Evolutionary conservation across 1,139 yeast genomes (phyloP).

Genomic region (Lodderomyces oxycetoniae): DNA sequence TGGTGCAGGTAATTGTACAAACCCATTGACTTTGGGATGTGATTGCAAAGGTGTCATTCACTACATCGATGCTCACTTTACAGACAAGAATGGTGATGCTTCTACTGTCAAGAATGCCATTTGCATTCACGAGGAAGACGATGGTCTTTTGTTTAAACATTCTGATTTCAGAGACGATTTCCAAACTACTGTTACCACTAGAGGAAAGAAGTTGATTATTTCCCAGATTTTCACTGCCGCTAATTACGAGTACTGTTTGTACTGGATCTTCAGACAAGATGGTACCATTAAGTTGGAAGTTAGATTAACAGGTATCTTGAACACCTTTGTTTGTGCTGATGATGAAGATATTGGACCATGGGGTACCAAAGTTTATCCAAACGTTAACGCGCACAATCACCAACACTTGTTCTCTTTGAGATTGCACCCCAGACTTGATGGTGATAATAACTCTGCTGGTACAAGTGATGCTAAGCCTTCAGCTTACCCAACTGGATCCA

Average conservation of each 20-base stretch:
- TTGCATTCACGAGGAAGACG: slow-evolving; percentile 83
- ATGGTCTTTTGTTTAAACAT: slow-evolving; percentile 73
- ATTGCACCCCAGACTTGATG: slow-evolving; percentile 76
- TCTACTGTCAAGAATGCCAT: slow-evolving; percentile 70
- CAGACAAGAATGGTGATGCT: slow-evolving; percentile 63
- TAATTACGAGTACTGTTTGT: slow-evolving; percentile 77
- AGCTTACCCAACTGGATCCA: slow-evolving; percentile 56
- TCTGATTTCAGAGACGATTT: slow-evolving; percentile 80
- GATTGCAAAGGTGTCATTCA: slow-evolving; percentile 84
- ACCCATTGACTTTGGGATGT: slow-evolving; percentile 72
- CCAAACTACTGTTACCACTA: slow-evolving; percentile 67
- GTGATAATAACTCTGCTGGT: slow-evolving; percentile 71
- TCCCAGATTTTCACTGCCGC: slow-evolving; percentile 85
- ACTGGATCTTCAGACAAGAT: slow-evolving; percentile 80
- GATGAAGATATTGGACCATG: slow-evolving; percentile 67
- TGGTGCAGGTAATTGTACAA: slow-evolving; percentile 83
- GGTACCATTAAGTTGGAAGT: slow-evolving; percentile 76
- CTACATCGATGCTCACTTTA: slow-evolving; percentile 71
- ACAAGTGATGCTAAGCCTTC: slow-evolving; percentile 61
- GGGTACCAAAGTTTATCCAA: slow-evolving; percentile 79
- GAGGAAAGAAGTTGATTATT: slow-evolving; percentile 68
- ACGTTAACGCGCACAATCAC: slow-evolving; percentile 79
- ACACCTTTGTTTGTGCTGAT: slow-evolving; percentile 60
- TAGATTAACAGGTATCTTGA: slow-evolving; percentile 75
- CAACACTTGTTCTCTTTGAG: slow-evolving; percentile 81